Evolutionary conservation across 164 flowering plant genomes (phyloP).

Genomic region (Umbilicus rupestris): DNA sequence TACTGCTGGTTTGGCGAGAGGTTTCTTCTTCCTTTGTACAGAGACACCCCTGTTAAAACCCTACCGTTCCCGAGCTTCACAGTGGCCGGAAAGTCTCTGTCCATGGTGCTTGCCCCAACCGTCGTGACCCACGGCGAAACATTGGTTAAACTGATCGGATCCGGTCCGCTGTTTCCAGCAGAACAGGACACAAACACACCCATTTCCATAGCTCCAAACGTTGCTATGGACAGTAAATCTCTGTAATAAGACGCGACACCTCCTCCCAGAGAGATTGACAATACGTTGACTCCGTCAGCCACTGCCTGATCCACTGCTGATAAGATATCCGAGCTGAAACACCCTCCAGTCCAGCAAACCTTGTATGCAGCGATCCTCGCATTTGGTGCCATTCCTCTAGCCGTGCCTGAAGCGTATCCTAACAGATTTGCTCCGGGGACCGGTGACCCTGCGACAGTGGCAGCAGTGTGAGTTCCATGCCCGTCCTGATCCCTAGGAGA

Average conservation of each 20-base stretch:
- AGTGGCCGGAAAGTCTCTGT: conserved; percentile 61
- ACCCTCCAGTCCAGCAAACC: conserved; percentile 79
- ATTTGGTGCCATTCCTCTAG: conserved; percentile 71
- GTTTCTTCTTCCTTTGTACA: conserved; percentile 50
- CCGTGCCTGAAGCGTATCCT: conserved; percentile 76
- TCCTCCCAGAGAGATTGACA: conserved; percentile 80
- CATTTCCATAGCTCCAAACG: conserved; percentile 86
- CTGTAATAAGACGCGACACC: conserved; percentile 49
- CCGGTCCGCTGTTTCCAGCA: conserved; percentile 90
- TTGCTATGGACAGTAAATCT: conserved; percentile 55
- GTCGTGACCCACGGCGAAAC: conserved; percentile 86
- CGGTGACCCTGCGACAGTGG: conserved; percentile 67
- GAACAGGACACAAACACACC: conserved; percentile 84
- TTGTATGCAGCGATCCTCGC: conserved; percentile 76
- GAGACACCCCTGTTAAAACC: conserved; percentile 45
- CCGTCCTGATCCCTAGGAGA: conserved; percentile 88
- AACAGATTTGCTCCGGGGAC: conserved; percentile 61
- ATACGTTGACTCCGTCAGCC: conserved; percentile 70
- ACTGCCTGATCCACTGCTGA: conserved; percentile 79
- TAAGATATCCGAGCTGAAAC: conserved; percentile 78
- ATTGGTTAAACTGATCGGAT: conserved; percentile 56
- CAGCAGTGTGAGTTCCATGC: conserved; percentile 91
- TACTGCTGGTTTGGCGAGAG: conserved; percentile 32
- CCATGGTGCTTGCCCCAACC: conserved; percentile 91
- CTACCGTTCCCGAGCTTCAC: conserved; percentile 48